Base-by-base conservation (phyloP, 495 filamentous ascomycete genomes). In the Penicillium waksmanii region DNA sequence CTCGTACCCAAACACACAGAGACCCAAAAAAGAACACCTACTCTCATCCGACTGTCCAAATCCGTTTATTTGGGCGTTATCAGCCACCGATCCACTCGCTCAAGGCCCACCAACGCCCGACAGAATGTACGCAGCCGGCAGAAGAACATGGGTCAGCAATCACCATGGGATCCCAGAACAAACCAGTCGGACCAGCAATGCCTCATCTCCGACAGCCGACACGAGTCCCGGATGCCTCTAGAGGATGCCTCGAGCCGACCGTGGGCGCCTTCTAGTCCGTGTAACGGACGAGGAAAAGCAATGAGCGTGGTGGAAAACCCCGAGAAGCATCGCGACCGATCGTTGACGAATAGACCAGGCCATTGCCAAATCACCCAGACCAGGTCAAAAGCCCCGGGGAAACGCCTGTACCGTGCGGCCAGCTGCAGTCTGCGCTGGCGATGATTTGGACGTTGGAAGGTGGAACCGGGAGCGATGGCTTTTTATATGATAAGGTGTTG, bases 271-370 rank as follows among this genome's bases (percentile, higher is more conserved):
- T 27, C 21, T 12, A 48, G 46, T 18, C 21, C 23, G 21, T 48
- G 46, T 48, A 21, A 48, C 21, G 46, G 46, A 27, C 21, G 46
- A 48, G 46, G 23, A 48, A 48, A 48, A 48, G 46, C 46, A 48
- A 48, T 48, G 21, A 48, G 10, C 19, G 46, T 27, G 46, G 6
- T 7, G 3, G 46, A 48, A 48, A 25, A 1, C 18, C 21, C 21
- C 21, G 46, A 27, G 19, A 19, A 48, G 19, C 19, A 27, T 27
- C 21, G 10, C 19, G 46, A 23, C 46, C 46, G 21, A 10, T 9
- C 46, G 0, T 48, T 48, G 46, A 15, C 10, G 46, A 48, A 48
- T 5, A 6, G 46, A 19, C 46, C 46, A 13, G 46, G 23, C 46
- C 21, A 25, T 48, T 48, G 12, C 46, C 9, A 48, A 31, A 23